Conservation (phyloP, 139 green algal genomes). For the Limnomonas spitsbergensis region DNA sequence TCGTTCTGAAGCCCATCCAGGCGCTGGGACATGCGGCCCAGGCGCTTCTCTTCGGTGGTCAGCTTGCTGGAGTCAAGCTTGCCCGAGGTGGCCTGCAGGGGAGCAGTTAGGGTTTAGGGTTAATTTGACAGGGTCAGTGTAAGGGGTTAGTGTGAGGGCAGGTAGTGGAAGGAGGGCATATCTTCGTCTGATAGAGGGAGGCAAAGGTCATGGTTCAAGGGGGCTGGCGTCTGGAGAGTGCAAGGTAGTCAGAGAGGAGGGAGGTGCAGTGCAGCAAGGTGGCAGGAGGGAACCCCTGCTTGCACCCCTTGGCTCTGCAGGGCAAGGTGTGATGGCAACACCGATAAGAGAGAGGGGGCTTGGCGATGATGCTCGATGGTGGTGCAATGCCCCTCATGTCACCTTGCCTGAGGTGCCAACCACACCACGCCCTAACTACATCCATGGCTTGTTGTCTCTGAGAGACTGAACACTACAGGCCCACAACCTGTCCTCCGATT, state of each 20-base stretch:
- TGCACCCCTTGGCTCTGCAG: too few species aligned
- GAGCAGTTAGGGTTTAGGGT: not conserved
- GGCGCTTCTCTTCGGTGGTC: slow-evolving; percentile 27
- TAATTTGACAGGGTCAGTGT: not conserved
- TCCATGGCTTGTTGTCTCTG: not conserved
- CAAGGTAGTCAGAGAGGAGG: too few species aligned
- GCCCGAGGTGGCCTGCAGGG: not conserved
- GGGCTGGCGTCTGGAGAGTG: not conserved
- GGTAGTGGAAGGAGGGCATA: not conserved
- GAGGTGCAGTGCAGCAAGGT: too few species aligned
- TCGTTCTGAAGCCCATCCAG: slow-evolving; percentile 43
- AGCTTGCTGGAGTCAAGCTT: not conserved
- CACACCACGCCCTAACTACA: not conserved
- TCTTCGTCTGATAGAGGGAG: not conserved
- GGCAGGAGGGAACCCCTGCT: too few species aligned
- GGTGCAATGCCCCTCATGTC: too few species aligned
- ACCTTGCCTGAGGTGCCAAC: not conserved
- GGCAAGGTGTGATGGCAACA: too few species aligned
- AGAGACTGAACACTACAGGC: not conserved
- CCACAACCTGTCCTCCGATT: too few species aligned
- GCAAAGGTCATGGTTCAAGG: slow-evolving; percentile 2
- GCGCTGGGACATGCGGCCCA: slow-evolving; percentile 35
- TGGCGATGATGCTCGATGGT: too few species aligned
- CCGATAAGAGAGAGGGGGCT: too few species aligned
- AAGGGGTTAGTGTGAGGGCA: not conserved